Evolutionary conservation across 108 stramenopile species (phyloP).

Genomic region (Fistulifera solaris): DNA sequence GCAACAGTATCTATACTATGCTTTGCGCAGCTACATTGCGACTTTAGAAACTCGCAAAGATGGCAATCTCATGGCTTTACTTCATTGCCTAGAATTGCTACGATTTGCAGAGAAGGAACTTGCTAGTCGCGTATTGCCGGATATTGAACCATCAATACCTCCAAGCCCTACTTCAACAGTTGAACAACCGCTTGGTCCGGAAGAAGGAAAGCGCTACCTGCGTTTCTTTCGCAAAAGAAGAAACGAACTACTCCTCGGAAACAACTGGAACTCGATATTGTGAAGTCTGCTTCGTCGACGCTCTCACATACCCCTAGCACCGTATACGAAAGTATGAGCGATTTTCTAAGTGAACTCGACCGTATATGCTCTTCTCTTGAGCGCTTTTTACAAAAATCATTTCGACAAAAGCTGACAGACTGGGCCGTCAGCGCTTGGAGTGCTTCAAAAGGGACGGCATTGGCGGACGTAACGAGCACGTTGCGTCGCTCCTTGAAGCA

Average conservation of each 20-base stretch:
- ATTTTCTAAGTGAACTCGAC: conserved; percentile 57
- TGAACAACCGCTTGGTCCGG: neutral
- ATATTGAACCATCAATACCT: neutral
- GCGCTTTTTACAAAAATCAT: conserved; percentile 53
- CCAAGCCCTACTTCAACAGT: neutral
- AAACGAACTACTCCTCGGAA: neutral
- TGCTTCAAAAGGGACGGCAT: conserved; percentile 59
- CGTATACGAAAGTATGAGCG: conserved; percentile 48
- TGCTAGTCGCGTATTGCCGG: neutral
- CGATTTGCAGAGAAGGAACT: conserved; percentile 11
- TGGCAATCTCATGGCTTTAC: conserved; percentile 7
- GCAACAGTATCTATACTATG: conserved; percentile 41
- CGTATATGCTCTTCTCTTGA: conserved; percentile 56
- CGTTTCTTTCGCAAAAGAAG: conserved; percentile 1
- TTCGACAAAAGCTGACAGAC: conserved; percentile 69
- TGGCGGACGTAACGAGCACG: conserved; percentile 48
- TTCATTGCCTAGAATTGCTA: conserved; percentile 10
- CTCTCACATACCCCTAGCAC: conserved; percentile 7
- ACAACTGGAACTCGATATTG: neutral
- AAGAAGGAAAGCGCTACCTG: neutral
- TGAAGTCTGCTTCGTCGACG: neutral
- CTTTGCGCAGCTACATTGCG: conserved; percentile 33
- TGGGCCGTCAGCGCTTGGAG: conserved; percentile 77
- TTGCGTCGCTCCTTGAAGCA: conserved; percentile 47
- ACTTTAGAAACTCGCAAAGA: conserved; percentile 23